These are phyloP conservation scores for Aspergillus pseudoterreus DNA, from an alignment of 2,329 filamentous ascomycete species.

Conservation along the genomic window DNA sequence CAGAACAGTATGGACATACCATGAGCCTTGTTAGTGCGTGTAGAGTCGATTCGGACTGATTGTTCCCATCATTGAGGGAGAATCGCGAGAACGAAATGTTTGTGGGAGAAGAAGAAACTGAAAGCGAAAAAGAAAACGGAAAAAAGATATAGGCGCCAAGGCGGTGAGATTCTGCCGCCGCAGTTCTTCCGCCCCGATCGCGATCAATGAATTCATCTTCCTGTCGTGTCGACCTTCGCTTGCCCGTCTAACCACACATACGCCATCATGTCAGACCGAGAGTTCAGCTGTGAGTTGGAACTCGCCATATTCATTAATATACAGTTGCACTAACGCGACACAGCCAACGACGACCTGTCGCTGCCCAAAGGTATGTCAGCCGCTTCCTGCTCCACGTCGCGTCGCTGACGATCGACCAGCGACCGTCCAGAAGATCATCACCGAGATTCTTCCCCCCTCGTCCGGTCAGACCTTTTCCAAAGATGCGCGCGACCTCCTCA, in stretches of 20 bases:
- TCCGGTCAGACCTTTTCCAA: conserved; percentile 84
- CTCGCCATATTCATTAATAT: conserved; percentile 9
- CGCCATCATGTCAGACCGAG: conserved; percentile 51
- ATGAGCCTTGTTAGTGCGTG: conserved; percentile 13
- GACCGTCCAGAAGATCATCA: conserved; percentile 79
- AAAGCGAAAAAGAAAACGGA: background rate
- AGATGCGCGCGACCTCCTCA: conserved; percentile 89
- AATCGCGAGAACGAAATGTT: background rate
- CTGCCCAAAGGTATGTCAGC: conserved; percentile 52
- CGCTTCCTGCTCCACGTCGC: background rate
- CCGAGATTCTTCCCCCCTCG: conserved; percentile 79
- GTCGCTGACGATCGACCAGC: conserved; percentile 38
- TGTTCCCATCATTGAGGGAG: background rate
- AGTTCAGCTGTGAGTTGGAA: conserved; percentile 46
- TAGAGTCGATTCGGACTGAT: too few relatives aligned
- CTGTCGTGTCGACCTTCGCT: background rate
- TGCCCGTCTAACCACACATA: background rate
- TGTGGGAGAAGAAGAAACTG: conserved; percentile 9
- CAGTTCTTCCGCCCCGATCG: conserved; percentile 6
- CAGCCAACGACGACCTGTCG: conserved; percentile 57
- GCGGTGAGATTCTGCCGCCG: conserved; percentile 8
- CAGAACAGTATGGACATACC: conserved; percentile 23
- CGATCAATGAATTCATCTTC: background rate
- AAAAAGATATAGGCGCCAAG: conserved; percentile 1
- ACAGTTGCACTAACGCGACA: conserved; percentile 17